Evolutionary conservation across 208 protist genomes (phyloP).

Genomic region (Crithidia expoeki): DNA sequence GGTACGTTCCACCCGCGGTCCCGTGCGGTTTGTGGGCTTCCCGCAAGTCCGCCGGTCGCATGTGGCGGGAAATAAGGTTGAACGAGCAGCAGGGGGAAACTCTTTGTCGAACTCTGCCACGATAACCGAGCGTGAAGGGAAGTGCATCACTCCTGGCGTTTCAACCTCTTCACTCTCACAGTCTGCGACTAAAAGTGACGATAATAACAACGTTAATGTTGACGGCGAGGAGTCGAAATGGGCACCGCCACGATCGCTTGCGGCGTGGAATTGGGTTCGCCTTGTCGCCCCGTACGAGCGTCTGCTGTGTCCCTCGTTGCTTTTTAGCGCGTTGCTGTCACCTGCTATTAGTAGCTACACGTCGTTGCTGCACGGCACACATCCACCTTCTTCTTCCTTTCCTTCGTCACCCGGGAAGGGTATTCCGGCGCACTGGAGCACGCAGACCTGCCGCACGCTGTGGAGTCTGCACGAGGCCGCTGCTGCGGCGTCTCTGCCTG

Average conservation of each 20-base stretch:
- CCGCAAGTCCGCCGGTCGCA: slow-evolving; percentile 27
- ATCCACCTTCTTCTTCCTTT: slow-evolving; percentile 9
- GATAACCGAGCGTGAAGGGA: background rate
- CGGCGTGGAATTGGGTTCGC: slow-evolving; percentile 37
- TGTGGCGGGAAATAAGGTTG: background rate
- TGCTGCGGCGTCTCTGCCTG: slow-evolving; percentile 45
- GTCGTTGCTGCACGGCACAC: slow-evolving; percentile 15
- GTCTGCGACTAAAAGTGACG: background rate
- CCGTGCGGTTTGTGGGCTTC: slow-evolving; percentile 53
- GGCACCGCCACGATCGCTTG: slow-evolving; percentile 22
- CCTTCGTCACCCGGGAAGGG: background rate
- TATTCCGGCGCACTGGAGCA: slow-evolving; percentile 20
- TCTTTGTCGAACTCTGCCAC: background rate
- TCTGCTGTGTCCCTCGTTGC: slow-evolving; percentile 61
- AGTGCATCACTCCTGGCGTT: background rate
- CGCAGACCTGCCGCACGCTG: slow-evolving; percentile 32
- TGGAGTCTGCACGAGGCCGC: slow-evolving; percentile 33
- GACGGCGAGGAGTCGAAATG: background rate
- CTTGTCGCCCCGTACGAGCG: slow-evolving; percentile 58
- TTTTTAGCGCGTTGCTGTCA: slow-evolving; percentile 58
- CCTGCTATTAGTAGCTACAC: slow-evolving; percentile 25
- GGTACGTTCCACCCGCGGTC: slow-evolving; percentile 49
- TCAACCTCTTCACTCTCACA: background rate
- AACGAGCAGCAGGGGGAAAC: background rate
- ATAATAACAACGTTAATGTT: background rate